Evolutionary conservation across 2,329 filamentous ascomycete genomes (phyloP).

Genomic region (Metarhizium album): DNA sequence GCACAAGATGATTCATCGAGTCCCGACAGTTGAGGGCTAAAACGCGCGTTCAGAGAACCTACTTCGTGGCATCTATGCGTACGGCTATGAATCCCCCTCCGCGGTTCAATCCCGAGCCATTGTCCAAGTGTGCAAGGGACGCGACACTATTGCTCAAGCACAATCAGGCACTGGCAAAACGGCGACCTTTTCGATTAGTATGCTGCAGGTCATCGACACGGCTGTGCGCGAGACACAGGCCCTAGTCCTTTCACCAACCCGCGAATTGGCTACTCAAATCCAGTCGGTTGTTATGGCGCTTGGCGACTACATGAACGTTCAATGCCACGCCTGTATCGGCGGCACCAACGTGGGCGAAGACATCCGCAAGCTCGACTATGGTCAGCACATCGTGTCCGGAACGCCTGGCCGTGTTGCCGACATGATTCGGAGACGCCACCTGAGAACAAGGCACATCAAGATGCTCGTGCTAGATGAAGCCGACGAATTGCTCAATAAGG

Average conservation of each 20-base stretch:
- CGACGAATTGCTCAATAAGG: constrained; percentile 68
- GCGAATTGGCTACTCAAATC: constrained; percentile 95
- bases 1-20: constrained; percentile 11
- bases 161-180: constrained; percentile 97
- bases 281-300: constrained; percentile 98
- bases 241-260: constrained; percentile 87
- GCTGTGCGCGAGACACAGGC: constrained; percentile 89
- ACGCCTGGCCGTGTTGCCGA: constrained; percentile 85
- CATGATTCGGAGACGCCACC: constrained; percentile 48
- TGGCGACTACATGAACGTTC: constrained; percentile 99
- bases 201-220: constrained; percentile 91
- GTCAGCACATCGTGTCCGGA: constrained; percentile 93
- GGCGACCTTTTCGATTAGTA: constrained; percentile 91
- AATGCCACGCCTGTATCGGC: constrained; percentile 97
- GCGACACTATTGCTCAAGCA: constrained; percentile 96
- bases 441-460: constrained; percentile 52
- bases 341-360: constrained; percentile 97
- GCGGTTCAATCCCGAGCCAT: constrained; percentile 97
- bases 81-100: constrained; percentile 96
- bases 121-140: constrained; percentile 97
- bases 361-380: constrained; percentile 93
- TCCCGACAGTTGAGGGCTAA: background rate
- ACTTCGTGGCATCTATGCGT: constrained; percentile 93
- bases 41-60: constrained; percentile 57
- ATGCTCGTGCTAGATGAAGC: constrained; percentile 53